Evolutionary conservation across 345 rosid genomes (phyloP).

Genomic region (Brassica nigra): DNA sequence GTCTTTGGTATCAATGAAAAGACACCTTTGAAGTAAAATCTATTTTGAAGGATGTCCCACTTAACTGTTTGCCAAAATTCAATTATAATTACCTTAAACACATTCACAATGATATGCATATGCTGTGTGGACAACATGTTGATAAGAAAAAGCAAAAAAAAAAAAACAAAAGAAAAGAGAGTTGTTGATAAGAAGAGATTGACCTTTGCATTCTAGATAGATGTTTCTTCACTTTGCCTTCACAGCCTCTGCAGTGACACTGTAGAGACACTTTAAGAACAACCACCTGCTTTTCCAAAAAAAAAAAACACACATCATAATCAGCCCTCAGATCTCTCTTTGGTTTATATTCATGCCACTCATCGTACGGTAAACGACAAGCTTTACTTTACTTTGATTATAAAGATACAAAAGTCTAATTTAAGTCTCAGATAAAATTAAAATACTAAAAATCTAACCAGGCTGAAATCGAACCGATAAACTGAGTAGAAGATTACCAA

Average conservation of each 20-base stretch:
- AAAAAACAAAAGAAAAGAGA: not conserved
- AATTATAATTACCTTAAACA: not conserved
- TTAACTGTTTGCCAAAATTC: not conserved
- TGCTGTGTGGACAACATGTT: not conserved
- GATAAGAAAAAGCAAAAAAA: no score
- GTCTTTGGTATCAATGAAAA: not conserved
- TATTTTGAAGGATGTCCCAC: not conserved
- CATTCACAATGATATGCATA: not conserved
- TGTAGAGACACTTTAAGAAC: slow-evolving; percentile 43
- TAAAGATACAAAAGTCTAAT: no score
- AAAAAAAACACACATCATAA: not conserved
- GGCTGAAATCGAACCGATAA: no score
- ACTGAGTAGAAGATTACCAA: no score
- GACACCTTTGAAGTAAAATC: not conserved
- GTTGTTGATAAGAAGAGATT: not conserved
- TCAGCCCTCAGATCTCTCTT: slow-evolving; percentile 3
- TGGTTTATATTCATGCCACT: slow-evolving; percentile 23
- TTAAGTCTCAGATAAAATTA: no score
- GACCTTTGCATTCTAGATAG: slow-evolving; percentile 88
- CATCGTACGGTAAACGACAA: no score
- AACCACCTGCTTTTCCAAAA: slow-evolving; percentile 57
- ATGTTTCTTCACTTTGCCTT: slow-evolving; percentile 87
- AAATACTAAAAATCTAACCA: no score
- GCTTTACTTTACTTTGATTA: not conserved
- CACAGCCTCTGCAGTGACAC: no score